Evolutionary conservation across 2,329 filamentous ascomycete genomes (phyloP).

Genomic region (Diaporthe sp.): DNA sequence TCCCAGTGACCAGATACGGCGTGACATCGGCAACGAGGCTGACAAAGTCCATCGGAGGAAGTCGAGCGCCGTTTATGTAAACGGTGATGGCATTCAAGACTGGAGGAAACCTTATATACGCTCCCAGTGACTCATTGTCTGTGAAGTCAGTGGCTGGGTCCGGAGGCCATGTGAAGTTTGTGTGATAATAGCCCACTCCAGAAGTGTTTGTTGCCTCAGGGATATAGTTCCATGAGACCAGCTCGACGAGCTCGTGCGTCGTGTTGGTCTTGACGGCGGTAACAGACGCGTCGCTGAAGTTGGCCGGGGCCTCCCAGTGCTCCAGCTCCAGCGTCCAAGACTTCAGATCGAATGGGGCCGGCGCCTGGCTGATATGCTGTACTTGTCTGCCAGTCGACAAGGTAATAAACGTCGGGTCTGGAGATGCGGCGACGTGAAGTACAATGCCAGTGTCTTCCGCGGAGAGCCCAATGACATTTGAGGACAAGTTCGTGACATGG

Average conservation of each 20-base stretch:
- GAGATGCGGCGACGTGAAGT: not conserved
- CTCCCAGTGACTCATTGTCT: not conserved
- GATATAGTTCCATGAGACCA: constrained; percentile 26
- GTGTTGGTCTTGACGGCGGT: constrained; percentile 3
- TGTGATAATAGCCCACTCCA: constrained; percentile 25
- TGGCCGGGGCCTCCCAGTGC: constrained; percentile 20
- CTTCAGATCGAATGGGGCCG: not conserved
- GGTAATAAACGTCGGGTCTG: not conserved
- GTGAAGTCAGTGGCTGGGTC: not conserved
- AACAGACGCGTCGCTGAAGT: constrained; percentile 1
- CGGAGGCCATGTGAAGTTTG: constrained; percentile 28
- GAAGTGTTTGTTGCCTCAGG: constrained; percentile 5
- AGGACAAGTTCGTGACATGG: not conserved
- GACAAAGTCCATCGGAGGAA: constrained; percentile 17
- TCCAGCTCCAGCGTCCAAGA: constrained; percentile 24
- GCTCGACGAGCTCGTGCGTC: constrained; percentile 9
- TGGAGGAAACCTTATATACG: constrained; percentile 1
- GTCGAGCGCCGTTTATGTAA: constrained; percentile 6
- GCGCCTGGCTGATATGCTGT: not conserved
- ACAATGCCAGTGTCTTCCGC: too few relatives aligned
- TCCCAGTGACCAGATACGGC: not conserved
- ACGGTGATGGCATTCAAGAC: constrained; percentile 8
- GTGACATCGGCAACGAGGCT: constrained; percentile 1
- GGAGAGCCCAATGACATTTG: not conserved
- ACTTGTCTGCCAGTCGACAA: not conserved